Evolutionary conservation across 176 grass and related monocot genomes (phyloP).

Genomic region (Hordeum marinum): DNA sequence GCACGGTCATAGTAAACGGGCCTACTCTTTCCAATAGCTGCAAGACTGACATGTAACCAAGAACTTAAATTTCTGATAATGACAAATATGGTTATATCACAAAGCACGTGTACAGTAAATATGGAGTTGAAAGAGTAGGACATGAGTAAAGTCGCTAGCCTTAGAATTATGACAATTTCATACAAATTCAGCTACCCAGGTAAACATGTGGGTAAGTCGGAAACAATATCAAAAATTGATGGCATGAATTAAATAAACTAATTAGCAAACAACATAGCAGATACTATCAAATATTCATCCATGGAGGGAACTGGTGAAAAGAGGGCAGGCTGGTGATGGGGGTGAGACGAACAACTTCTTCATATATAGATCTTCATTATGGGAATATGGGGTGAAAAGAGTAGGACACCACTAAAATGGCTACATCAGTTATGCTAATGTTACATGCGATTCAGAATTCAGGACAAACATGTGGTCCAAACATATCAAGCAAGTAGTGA

Average conservation of each 20-base stretch:
- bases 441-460: conserved; percentile 15
- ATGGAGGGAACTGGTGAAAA: neutral
- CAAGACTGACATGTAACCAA: conserved; percentile 60
- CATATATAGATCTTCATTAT: neutral
- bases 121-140: conserved; percentile 7
- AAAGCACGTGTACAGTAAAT: neutral
- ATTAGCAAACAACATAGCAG: neutral
- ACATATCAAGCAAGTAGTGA: neutral
- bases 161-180: neutral
- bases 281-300: neutral
- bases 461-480: conserved; percentile 21
- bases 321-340: neutral
- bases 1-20: conserved; percentile 56
- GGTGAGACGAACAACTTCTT: neutral
- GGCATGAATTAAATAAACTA: neutral
- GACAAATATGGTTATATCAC: neutral
- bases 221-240: neutral
- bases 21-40: conserved; percentile 81
- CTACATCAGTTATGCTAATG: neutral
- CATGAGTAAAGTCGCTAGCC: neutral
- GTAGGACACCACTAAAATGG: neutral
- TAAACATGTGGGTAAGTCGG: conserved; percentile 8
- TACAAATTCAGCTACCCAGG: conserved; percentile 20
- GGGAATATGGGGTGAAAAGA: neutral
- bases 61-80: conserved; percentile 28